Conservation (phyloP, 2,329 filamentous ascomycete species). For the Aureobasidium sp. region DNA sequence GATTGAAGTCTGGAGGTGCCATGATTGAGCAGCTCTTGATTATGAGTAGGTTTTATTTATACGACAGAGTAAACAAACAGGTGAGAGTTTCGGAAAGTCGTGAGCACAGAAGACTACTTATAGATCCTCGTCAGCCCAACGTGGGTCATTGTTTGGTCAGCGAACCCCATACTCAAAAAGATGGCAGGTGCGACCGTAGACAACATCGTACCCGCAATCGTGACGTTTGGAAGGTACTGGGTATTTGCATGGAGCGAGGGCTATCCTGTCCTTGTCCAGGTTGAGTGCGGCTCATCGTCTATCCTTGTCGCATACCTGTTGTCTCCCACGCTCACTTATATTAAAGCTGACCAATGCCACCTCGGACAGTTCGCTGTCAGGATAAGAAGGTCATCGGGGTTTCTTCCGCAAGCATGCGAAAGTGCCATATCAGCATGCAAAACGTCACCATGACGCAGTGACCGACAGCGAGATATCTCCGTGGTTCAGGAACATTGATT, state of each 20-base stretch:
- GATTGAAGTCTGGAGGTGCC: conserved; percentile 5
- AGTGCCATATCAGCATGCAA: background rate
- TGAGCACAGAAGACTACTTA: background rate
- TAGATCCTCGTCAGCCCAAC: background rate
- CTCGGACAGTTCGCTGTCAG: background rate
- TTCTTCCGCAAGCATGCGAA: background rate
- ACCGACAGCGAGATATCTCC: background rate
- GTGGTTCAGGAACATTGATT: background rate
- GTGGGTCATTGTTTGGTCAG: background rate
- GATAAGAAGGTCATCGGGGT: background rate
- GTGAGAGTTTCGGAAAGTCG: background rate
- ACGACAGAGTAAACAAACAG: background rate
- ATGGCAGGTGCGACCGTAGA: background rate
- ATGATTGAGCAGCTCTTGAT: background rate
- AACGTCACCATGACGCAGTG: background rate
- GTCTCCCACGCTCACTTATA: background rate
- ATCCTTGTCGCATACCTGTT: background rate
- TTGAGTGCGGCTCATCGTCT: background rate
- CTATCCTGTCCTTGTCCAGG: background rate
- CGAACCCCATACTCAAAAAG: background rate
- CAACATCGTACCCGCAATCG: conserved; percentile 2
- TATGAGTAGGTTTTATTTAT: too few species aligned
- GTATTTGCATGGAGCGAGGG: background rate
- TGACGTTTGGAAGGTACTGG: background rate
- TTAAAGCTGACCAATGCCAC: conserved; percentile 5